Evolutionary conservation across 2,329 filamentous ascomycete genomes (phyloP), one percentile per base, ranked within the genome.

Genomic region (Hirsutella minnesotensis): DNA sequence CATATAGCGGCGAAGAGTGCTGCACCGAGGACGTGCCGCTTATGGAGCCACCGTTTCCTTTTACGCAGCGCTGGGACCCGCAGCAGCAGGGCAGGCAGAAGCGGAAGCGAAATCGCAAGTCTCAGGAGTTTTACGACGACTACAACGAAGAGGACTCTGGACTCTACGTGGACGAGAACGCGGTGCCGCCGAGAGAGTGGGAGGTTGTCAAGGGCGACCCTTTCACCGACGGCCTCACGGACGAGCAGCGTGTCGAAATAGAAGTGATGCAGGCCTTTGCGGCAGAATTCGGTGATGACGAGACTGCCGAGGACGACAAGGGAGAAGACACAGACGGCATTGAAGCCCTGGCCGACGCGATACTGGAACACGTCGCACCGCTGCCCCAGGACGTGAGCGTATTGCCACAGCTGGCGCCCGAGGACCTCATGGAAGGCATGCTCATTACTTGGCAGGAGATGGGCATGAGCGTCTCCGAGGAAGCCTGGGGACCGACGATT

Each of bases 61-160:
- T 95, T 59, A 70, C 84, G 15, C 88, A 95, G 59, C 76, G 85
- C 38, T 95, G 89, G 90, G 86, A 94, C 60, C 73, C 77, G 3
- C 81, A 87, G 47, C 84, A 89, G 53, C 64, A 66, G 49, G 62
- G 54, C 40, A 57, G 58, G 2, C 55, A 52, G 4, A 66, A 67
- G 50, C 63, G 61, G 8, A 76, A 69, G 48, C 63, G 67, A 42
- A 80, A 81, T 56, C 66, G 69, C 27, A 47, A 53, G 63, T 51
- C 67, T 53, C 50, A 64, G 61, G 44, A 49, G 19, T 53, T 53
- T 5, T 49, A 56, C 53, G 50, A 64, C 61, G 44, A 49, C 18
- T 53, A 53, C 4, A 49, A 58, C 30, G 57, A 60, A 4, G 56
- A 60, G 31, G 48, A 55, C 16, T 52, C 53, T 1, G 51, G 52